Evolutionary conservation across 176 grass and related monocot species (phyloP).

Genomic region (Avena sativa): DNA sequence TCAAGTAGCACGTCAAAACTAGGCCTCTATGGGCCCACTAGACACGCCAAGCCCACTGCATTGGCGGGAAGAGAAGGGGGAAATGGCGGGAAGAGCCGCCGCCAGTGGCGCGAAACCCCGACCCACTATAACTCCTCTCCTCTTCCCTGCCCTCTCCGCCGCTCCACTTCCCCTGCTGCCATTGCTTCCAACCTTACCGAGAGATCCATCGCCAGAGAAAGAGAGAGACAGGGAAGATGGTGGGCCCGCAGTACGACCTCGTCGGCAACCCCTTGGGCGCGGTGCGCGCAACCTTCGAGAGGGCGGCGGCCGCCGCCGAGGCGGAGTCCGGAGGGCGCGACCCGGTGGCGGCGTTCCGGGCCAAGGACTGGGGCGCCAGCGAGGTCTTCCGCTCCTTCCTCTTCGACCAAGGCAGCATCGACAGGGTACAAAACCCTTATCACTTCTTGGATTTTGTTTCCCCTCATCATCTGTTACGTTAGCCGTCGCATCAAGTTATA

Average conservation of each 20-base stretch:
- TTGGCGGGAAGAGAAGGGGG: conserved; percentile 50
- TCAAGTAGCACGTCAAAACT: background rate
- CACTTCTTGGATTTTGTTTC: background rate
- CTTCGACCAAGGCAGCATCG: conserved; percentile 76
- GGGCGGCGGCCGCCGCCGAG: conserved; percentile 51
- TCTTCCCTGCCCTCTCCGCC: background rate
- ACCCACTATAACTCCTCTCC: conserved; percentile 16
- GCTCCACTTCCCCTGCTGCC: conserved; percentile 1
- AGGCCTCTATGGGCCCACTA: background rate
- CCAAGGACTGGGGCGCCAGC: conserved; percentile 81
- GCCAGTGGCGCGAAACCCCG: conserved; percentile 56
- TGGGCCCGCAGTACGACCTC: conserved; percentile 80
- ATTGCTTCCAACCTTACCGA: conserved; percentile 10
- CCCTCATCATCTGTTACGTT: background rate
- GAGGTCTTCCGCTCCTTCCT: conserved; percentile 87
- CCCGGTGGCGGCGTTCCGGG: conserved; percentile 69
- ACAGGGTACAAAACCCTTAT: conserved; percentile 41
- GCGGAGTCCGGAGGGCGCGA: conserved; percentile 50
- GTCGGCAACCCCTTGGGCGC: conserved; percentile 82
- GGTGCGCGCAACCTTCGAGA: conserved; percentile 84
- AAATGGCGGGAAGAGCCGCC: conserved; percentile 55
- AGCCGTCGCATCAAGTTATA: background rate
- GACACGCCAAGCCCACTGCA: background rate
- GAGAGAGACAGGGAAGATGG: conserved; percentile 54
- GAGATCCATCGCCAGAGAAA: background rate